A percentile compares a stretch with the other conserved stretches of the same genome.
These are phyloP conservation scores for Fagus sylvatica DNA, from an alignment of 306 rosid genomes.

Conservation along the genomic window DNA sequence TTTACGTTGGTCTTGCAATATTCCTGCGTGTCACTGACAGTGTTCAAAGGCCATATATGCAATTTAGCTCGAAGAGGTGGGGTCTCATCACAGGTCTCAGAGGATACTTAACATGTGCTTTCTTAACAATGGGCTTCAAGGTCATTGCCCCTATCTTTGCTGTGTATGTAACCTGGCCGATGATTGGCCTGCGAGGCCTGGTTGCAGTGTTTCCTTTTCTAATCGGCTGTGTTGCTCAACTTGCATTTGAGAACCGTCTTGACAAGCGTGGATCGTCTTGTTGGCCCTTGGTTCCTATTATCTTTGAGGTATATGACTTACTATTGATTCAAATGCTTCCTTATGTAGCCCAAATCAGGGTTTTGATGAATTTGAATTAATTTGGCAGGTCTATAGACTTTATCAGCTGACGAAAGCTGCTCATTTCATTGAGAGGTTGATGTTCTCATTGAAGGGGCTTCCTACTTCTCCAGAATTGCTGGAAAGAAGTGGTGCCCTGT, in stretches of 20 bases:
- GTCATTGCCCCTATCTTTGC: slow-evolving; percentile 59
- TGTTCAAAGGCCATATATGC: slow-evolving; percentile 87
- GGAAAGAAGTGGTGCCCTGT: slow-evolving; percentile 64
- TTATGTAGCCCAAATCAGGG: slow-evolving; percentile 1
- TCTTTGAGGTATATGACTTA: slow-evolving; percentile 59
- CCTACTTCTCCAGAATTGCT: slow-evolving; percentile 51
- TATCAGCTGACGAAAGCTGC: slow-evolving; percentile 82
- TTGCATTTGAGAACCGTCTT: slow-evolving; percentile 55
- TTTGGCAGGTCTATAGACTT: slow-evolving; percentile 66
- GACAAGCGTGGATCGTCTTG: slow-evolving; percentile 59
- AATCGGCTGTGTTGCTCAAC: slow-evolving; percentile 58
- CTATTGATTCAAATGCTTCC: not conserved
- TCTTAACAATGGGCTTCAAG: slow-evolving; percentile 68
- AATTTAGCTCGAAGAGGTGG: slow-evolving; percentile 92
- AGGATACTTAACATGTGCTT: slow-evolving; percentile 71
- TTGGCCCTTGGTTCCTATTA: slow-evolving; percentile 84
- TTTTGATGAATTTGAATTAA: slow-evolving; percentile 17
- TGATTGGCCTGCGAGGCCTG: slow-evolving; percentile 52
- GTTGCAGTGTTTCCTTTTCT: slow-evolving; percentile 68
- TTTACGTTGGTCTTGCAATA: slow-evolving; percentile 67
- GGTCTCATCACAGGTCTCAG: slow-evolving; percentile 89
- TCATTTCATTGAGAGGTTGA: slow-evolving; percentile 58
- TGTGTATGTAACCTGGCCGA: slow-evolving; percentile 57
- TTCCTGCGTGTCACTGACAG: slow-evolving; percentile 66
- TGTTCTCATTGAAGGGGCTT: slow-evolving; percentile 54